These are phyloP conservation scores for Boletus holoroseus DNA, from an alignment of 1,284 basidiomycete genomes.

Conservation along the genomic window DNA sequence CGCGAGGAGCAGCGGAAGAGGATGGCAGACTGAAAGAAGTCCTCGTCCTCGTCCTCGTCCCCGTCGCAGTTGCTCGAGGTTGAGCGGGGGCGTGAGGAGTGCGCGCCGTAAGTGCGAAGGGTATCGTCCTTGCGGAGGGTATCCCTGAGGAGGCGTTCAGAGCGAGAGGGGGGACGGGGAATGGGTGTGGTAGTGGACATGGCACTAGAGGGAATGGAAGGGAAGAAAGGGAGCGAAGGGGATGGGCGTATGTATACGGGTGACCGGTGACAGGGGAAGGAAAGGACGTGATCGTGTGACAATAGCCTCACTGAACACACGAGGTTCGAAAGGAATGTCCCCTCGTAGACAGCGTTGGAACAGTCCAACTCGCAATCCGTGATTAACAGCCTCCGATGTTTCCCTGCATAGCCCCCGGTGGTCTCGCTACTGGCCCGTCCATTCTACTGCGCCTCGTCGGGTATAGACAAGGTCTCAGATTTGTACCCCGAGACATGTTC, in stretches of 20 bases:
- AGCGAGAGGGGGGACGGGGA: conserved; percentile 36
- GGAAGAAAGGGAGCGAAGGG: background rate
- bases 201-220: background rate
- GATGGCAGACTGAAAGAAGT: conserved; percentile 30
- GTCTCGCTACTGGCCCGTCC: background rate
- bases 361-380: background rate
- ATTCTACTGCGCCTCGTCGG: background rate
- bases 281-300: conserved; percentile 28
- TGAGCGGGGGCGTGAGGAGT: conserved; percentile 24
- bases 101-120: conserved; percentile 19
- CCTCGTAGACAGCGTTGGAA: background rate
- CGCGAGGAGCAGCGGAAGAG: conserved; percentile 18
- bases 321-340: conserved; percentile 14
- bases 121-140: conserved; percentile 50
- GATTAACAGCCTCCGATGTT: background rate
- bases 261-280: conserved; percentile 24
- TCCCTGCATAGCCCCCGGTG: background rate
- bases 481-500: background rate
- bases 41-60: conserved; percentile 30
- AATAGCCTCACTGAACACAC: conserved; percentile 25
- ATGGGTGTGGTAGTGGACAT: conserved; percentile 10
- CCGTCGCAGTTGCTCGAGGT: conserved; percentile 31
- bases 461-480: background rate
- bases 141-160: conserved; percentile 53
- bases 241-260: conserved; percentile 22